A percentile compares a stretch with the other conserved stretches of the same genome.
These are phyloP conservation scores for Chlorophyllum brunneum DNA, from an alignment of 768 basidiomycete species.

Conservation along the genomic window DNA sequence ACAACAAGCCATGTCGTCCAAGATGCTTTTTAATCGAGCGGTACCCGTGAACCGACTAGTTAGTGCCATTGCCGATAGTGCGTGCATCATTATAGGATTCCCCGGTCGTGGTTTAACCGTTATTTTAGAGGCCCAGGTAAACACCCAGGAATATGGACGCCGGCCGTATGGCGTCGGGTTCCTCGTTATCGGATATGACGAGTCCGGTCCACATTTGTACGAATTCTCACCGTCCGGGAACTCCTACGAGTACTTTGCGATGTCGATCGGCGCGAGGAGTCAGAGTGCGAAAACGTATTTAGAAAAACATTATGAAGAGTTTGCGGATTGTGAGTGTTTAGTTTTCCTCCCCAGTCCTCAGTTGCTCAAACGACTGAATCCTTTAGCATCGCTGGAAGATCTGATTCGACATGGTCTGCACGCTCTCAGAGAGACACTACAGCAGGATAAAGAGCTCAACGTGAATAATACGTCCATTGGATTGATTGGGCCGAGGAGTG, in stretches of 20 bases:
- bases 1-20: conserved; percentile 93
- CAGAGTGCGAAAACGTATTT: conserved; percentile 99
- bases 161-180: conserved; percentile 98
- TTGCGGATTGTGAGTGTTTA: conserved; percentile 64
- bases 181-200: conserved; percentile 94
- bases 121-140: conserved; percentile 87
- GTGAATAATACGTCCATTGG: conserved; percentile 93
- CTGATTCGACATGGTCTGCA: conserved; percentile 91
- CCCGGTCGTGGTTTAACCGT: background rate
- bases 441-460: conserved; percentile 96
- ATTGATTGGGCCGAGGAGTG: conserved; percentile 74
- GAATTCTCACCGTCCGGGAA: conserved; percentile 98
- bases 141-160: conserved; percentile 97
- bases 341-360: background rate
- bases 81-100: conserved; percentile 26
- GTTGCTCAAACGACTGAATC: conserved; percentile 1
- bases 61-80: conserved; percentile 91
- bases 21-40: conserved; percentile 94
- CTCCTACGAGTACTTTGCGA: conserved; percentile 96
- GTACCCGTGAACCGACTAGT: conserved; percentile 94
- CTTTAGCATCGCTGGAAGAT: conserved; percentile 75
- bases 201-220: conserved; percentile 95
- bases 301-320: conserved; percentile 89
- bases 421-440: conserved; percentile 93
- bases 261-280: conserved; percentile 97